phyloP scores from a whole-genome alignment of 2,329 filamentous ascomycete species.

The Rugonectria rugulosa region DNA sequence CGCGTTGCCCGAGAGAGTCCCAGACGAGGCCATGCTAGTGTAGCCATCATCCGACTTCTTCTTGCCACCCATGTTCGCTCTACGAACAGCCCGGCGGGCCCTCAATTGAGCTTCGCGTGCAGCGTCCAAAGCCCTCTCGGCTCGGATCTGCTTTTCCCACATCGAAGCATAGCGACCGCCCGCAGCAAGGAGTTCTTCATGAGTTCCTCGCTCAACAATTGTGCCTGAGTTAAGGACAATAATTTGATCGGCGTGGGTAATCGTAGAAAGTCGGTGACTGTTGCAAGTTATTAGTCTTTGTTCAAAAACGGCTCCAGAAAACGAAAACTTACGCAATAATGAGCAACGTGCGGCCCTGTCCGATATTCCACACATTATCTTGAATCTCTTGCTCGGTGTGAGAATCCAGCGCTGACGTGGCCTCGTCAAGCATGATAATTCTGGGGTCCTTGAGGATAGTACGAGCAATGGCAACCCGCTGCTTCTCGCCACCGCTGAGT shows the following conservation, averaged over 20 bases:
- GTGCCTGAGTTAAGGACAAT: slow-evolving; percentile 79
- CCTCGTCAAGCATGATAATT: slow-evolving; percentile 93
- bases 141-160: slow-evolving; percentile 89
- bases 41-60: slow-evolving; percentile 53
- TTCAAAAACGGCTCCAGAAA: neutral
- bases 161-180: slow-evolving; percentile 82
- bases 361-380: slow-evolving; percentile 81
- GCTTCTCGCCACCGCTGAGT: slow-evolving; percentile 90
- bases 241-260: slow-evolving; percentile 86
- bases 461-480: slow-evolving; percentile 90
- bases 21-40: slow-evolving; percentile 54
- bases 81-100: slow-evolving; percentile 50
- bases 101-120: slow-evolving; percentile 47
- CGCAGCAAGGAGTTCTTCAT: slow-evolving; percentile 74
- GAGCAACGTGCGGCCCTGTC: slow-evolving; percentile 86
- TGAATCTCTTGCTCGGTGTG: slow-evolving; percentile 95
- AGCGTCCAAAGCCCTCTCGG: slow-evolving; percentile 66
- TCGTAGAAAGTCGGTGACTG: slow-evolving; percentile 82
- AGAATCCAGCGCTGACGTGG: slow-evolving; percentile 88
- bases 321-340: slow-evolving; percentile 80
- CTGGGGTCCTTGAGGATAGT: slow-evolving; percentile 92
- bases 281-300: slow-evolving; percentile 29
- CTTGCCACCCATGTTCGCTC: slow-evolving; percentile 56
- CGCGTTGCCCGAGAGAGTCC: slow-evolving; percentile 48
- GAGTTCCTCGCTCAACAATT: slow-evolving; percentile 80